Percentiles rank a stretch among this genome's conserved stretches.
phyloP scores from a whole-genome alignment of 202 grass and related monocot genomes.

The Zizania palustris region DNA sequence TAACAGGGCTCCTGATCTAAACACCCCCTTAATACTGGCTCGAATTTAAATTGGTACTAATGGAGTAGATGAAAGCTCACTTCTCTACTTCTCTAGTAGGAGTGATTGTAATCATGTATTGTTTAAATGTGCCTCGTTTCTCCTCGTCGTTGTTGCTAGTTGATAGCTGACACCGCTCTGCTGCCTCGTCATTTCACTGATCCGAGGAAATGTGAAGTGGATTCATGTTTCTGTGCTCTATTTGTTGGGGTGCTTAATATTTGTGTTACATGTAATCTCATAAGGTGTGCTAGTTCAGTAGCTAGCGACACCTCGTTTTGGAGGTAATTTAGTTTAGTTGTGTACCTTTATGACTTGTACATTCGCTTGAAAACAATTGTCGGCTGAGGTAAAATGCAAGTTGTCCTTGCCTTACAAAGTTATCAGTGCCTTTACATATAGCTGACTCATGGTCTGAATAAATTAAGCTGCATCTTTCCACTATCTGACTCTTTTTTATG shows the following conservation, averaged over 20 bases:
- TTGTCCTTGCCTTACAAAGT: constrained; percentile 14
- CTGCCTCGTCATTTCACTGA: not conserved
- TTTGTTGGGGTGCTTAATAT: not conserved
- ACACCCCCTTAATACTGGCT: no score
- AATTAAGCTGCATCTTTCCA: not conserved
- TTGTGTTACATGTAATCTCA: no score
- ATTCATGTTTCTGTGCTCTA: not conserved
- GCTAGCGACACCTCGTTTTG: not conserved
- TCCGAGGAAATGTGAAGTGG: not conserved
- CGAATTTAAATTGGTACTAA: no score
- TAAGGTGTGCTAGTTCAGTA: constrained; percentile 5
- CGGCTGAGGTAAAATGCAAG: constrained; percentile 36
- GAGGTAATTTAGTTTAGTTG: not conserved
- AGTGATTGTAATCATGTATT: not conserved
- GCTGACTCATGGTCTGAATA: constrained; percentile 21
- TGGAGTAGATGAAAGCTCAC: no score
- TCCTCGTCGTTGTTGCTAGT: not conserved
- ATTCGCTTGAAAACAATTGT: not conserved
- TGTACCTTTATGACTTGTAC: constrained; percentile 1
- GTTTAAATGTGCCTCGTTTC: not conserved
- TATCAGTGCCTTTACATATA: not conserved
- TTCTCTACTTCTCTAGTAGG: no score
- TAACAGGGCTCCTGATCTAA: no score
- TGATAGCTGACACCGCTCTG: not conserved
- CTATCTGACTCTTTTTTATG: constrained; percentile 11